Conservation (phyloP, 805 yeast genomes). For the Candida patagonica region DNA sequence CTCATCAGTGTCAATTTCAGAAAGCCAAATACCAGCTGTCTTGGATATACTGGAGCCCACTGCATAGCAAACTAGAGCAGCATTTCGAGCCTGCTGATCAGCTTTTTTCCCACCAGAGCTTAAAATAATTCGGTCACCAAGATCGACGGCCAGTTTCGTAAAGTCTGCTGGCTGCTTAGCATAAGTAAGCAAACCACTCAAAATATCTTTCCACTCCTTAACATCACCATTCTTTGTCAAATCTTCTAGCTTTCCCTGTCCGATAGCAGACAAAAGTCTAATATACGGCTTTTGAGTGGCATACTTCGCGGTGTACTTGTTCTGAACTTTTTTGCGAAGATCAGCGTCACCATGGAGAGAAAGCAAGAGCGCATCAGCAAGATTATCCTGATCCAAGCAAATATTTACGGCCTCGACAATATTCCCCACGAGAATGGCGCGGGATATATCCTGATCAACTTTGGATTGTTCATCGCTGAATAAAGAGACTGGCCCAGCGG, state of each 20-base stretch:
- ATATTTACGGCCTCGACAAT: conserved; percentile 56
- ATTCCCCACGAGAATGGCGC: conserved; percentile 52
- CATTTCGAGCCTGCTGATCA: conserved; percentile 37
- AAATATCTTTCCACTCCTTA: conserved; percentile 72
- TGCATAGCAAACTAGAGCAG: conserved; percentile 69
- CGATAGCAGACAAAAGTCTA: conserved; percentile 61
- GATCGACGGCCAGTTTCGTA: conserved; percentile 44
- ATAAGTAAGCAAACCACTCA: conserved; percentile 57
- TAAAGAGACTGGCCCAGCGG: conserved; percentile 27
- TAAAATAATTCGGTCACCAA: conserved; percentile 66
- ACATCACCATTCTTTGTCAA: conserved; percentile 71
- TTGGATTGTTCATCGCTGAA: conserved; percentile 26
- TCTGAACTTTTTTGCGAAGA: conserved; percentile 58
- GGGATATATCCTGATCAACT: conserved; percentile 33
- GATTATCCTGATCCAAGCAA: conserved; percentile 52
- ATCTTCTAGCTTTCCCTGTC: conserved; percentile 49
- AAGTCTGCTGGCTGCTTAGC: conserved; percentile 34
- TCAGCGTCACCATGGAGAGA: conserved; percentile 52
- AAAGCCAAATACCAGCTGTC: conserved; percentile 74
- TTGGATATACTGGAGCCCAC: conserved; percentile 76
- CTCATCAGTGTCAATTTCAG: conserved; percentile 51
- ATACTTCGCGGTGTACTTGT: conserved; percentile 57
- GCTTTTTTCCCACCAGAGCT: conserved; percentile 23
- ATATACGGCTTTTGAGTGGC: conserved; percentile 49
- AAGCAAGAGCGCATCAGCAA: conserved; percentile 74